phyloP scores from a whole-genome alignment of 768 basidiomycete genomes.

The Albatrellus ellisii region DNA sequence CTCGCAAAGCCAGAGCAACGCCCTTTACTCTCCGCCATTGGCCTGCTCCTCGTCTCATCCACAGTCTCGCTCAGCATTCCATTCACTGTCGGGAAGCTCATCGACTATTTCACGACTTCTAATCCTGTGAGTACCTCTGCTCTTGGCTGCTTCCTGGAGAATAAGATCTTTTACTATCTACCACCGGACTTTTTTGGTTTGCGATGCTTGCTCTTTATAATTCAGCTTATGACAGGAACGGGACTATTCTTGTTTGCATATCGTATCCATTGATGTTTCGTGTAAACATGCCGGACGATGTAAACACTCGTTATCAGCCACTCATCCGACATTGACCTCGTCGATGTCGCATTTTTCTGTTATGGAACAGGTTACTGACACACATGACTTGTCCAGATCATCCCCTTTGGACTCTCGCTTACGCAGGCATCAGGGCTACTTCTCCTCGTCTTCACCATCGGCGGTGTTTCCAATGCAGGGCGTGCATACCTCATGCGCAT shows the following conservation, averaged over 20 bases:
- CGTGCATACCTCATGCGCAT: constrained; percentile 79
- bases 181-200: too few species aligned
- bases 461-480: constrained; percentile 77
- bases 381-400: constrained; percentile 17
- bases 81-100: constrained; percentile 84
- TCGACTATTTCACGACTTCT: constrained; percentile 78
- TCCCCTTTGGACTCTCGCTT: constrained; percentile 69
- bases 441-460: constrained; percentile 69
- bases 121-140: constrained; percentile 47
- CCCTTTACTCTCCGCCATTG: constrained; percentile 62
- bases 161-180: too few species aligned
- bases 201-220: too few species aligned
- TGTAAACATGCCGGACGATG: too few species aligned
- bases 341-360: neutral
- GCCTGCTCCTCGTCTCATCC: constrained; percentile 75
- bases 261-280: too few species aligned
- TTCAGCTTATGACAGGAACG: too few species aligned
- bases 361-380: neutral
- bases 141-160: too few species aligned
- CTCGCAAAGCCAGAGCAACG: constrained; percentile 78
- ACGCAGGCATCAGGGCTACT: constrained; percentile 70
- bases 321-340: neutral
- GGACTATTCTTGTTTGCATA: too few species aligned
- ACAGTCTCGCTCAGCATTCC: constrained; percentile 88
- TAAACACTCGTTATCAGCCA: neutral